Evolutionary conservation across 352 stramenopile species (phyloP).

Genomic region (Pythium brassicae): DNA sequence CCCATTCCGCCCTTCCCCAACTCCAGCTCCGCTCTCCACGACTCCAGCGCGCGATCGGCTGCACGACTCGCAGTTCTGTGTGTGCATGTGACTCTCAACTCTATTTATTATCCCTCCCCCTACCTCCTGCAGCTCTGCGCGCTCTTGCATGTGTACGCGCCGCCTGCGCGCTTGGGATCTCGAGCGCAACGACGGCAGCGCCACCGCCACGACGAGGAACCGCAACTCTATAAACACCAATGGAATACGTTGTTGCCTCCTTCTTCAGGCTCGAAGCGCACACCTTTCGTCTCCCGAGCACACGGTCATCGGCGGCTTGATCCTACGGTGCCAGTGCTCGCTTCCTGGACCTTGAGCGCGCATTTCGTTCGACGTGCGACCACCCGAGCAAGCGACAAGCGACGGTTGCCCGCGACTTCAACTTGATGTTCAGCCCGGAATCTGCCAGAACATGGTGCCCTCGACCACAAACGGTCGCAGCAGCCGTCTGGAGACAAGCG

Average conservation of each 20-base stretch:
- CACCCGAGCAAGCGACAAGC: background rate
- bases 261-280: no score
- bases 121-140: slow-evolving; percentile 4
- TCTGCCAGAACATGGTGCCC: slow-evolving; percentile 85
- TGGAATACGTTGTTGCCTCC: slow-evolving; percentile 1
- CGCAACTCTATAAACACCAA: slow-evolving; percentile 4
- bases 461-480: slow-evolving; percentile 80
- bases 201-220: background rate
- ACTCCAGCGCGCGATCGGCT: background rate
- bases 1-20: background rate
- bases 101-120: slow-evolving; percentile 22
- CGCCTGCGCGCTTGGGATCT: background rate
- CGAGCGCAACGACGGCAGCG: no score
- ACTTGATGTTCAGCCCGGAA: slow-evolving; percentile 21
- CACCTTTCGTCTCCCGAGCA: no score
- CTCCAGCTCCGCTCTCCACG: background rate
- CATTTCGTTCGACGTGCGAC: no score
- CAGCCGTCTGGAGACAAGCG: slow-evolving; percentile 65
- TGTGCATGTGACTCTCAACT: slow-evolving; percentile 16
- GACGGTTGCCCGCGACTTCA: background rate
- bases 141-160: slow-evolving; percentile 15
- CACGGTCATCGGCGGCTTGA: no score
- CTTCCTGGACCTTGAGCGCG: no score
- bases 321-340: no score
- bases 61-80: slow-evolving; percentile 7